These are phyloP conservation scores for button mushroom (Agaricus bisporus) DNA, from an alignment of 768 basidiomycete species.

Conservation along the genomic window DNA sequence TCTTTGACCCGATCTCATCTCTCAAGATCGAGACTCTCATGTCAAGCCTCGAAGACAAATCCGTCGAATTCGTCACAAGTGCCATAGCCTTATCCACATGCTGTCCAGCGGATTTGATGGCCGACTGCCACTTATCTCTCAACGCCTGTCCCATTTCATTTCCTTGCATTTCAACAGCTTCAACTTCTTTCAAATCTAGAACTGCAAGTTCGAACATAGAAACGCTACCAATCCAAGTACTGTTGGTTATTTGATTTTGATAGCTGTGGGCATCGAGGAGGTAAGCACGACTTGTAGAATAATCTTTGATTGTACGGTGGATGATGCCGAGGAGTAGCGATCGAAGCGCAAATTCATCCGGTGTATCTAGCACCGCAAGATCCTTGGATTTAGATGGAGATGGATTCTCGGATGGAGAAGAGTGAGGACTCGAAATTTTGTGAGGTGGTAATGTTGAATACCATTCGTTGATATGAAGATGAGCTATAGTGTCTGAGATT, in stretches of 20 bases:
- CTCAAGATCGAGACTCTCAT: conserved; percentile 62
- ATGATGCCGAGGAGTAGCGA: conserved; percentile 63
- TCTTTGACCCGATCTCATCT: conserved; percentile 65
- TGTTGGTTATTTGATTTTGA: conserved; percentile 36
- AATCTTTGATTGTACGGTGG: conserved; percentile 51
- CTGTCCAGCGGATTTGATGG: conserved; percentile 20
- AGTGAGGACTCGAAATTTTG: conserved; percentile 3
- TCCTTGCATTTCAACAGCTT: conserved; percentile 19
- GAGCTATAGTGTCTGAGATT: conserved; percentile 44
- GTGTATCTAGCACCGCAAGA: conserved; percentile 39
- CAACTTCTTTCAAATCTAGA: conserved; percentile 57
- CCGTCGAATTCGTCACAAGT: conserved; percentile 46
- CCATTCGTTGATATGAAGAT: conserved; percentile 51
- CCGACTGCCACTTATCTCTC: conserved; percentile 40
- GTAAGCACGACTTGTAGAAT: conserved; percentile 36
- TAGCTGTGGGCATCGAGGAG: conserved; percentile 45
- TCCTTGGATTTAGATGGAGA: not conserved
- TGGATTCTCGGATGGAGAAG: not conserved
- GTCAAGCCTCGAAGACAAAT: conserved; percentile 64
- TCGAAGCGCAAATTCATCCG: conserved; percentile 67
- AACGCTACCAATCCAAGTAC: conserved; percentile 64
- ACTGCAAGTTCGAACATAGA: conserved; percentile 68
- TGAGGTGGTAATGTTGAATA: conserved; percentile 43
- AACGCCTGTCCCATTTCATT: conserved; percentile 30
- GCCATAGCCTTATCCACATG: conserved; percentile 48